Base-by-base conservation (phyloP, 2,329 filamentous ascomycete genomes). In the Fusarium torreyae region DNA sequence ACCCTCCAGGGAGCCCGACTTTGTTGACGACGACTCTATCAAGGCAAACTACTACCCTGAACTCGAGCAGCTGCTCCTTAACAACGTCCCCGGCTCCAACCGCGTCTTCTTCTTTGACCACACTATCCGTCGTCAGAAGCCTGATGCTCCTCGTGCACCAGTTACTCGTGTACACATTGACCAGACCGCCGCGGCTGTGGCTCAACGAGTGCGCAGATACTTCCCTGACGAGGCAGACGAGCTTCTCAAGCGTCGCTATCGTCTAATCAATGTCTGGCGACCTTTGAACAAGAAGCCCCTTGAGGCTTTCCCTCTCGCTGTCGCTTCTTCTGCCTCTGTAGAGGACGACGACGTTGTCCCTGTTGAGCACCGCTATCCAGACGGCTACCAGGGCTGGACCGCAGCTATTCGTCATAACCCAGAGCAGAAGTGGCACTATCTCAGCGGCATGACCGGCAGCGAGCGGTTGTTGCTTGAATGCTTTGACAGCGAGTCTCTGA, bases 201-300 rank as follows among this genome's bases (percentile, higher is more conserved):
- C 81, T 11, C 84, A 87, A 77, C 91, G 94, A 48, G 91, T 97
- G 4, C 82, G 82, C 15, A 82, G 86, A 3, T 93, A 94, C 78
- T 83, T 93, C 56, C 81, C 87, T 2, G 86, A 86, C 11, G 91
- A 94, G 65, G 92, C 92, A 0, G 89, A 91, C 6, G 75, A 80
- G 57, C 82, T 95, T 0, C 86, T 95, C 2, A 77, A 84, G 61
- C 88, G 86, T 4, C 89, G 94, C 3, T 94, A 93, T 79, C 88
- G 94, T 63, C 93, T 97, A 75, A 88, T 97, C 78, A 97, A 97
- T 71, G 91, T 97, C 48, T 97, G 94, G 94, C 86, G 92, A 0
- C 89, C 90, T 17, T 80, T 88, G 10, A 87, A 86, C 78, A 78
- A 79, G 70, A 81, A 83, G 36, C 88, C 90, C 4, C 85, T 92